Base-by-base conservation (phyloP, 2,329 filamentous ascomycete genomes). In the Stagonosporopsis tanaceti region DNA sequence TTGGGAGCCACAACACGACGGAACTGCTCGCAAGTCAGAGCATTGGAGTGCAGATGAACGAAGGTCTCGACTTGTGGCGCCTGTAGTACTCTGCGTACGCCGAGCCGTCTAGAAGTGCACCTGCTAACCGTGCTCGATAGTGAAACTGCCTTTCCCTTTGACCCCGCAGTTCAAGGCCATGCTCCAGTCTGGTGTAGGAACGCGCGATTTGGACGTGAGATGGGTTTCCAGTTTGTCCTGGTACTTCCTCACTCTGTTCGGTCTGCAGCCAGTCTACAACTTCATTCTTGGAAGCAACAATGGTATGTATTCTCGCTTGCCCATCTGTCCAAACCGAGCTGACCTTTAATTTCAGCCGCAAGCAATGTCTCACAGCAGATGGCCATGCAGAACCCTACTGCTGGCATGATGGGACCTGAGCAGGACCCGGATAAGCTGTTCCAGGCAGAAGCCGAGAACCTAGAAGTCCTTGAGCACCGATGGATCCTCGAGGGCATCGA, bases 161-260 rank as follows among this genome's bases (percentile, higher is more conserved):
- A 99, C 95, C 30, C 93, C 97, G 77, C 96, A 97, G 77, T 99
- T 99, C 85, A 99, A 99, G 84, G 95, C 92, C 67, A 99, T 99
- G 95, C 84, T 99, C 50, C 95, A 99, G 80, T 94, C 94, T 39
- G 95, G 95, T 69, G 94, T 99, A 41, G 93, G 93, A 63, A 99
- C 96, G 25, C 90, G 89, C 71, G 95, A 99, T 76, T 89, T 99
- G 81, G 96, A 99, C 74, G 95, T 97, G 11, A 87, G 94, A 78
- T 99, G 95, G 95, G 97, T 99, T 79, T 97, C 93, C 0, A 97
- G 93, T 78, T 88, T 99, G 77, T 97, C 93, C 59, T 99, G 95
- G 93, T 99, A 99, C 81, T 98, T 99, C 75, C 81, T 99, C 65
- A 98, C 96, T 72, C 88, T 99, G 63, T 98, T 99, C 75, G 95